phyloP scores from a whole-genome alignment of 352 stramenopile species.

The Blastocystis sp. region DNA sequence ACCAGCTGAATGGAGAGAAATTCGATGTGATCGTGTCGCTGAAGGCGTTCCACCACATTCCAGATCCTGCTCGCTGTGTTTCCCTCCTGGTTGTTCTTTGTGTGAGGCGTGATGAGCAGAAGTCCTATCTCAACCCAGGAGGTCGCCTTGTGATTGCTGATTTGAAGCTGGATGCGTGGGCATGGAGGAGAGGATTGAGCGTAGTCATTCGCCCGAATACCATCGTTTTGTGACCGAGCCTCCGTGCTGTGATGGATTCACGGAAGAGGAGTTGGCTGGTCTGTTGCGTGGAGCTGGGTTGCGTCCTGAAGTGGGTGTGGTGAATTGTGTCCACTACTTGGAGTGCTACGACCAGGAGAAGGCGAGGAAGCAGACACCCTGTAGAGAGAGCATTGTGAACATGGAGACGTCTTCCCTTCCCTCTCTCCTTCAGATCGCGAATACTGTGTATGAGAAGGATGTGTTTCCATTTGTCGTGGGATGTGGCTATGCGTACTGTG shows the following conservation, averaged over 20 bases:
- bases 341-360: constrained; percentile 39
- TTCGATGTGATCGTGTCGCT: constrained; percentile 63
- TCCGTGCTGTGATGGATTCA: constrained; percentile 39
- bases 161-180: constrained; percentile 23
- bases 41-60: constrained; percentile 60
- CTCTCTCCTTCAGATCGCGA: background rate
- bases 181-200: background rate
- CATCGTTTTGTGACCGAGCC: constrained; percentile 28
- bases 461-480: constrained; percentile 52
- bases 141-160: constrained; percentile 55
- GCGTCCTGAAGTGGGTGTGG: background rate
- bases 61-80: background rate
- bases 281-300: constrained; percentile 12
- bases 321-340: constrained; percentile 39
- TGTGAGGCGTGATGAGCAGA: background rate
- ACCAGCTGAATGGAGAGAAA: constrained; percentile 10
- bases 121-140: constrained; percentile 57
- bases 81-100: background rate
- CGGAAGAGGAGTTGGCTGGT: constrained; percentile 12
- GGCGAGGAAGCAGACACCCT: background rate
- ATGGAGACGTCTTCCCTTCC: background rate
- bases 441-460: constrained; percentile 28
- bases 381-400: background rate
- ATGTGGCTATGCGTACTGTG: constrained; percentile 4
- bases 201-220: constrained; percentile 55